Evolutionary conservation across 2,329 filamentous ascomycete species (phyloP).

Genomic region (Aspergillus pseudoterreus): DNA sequence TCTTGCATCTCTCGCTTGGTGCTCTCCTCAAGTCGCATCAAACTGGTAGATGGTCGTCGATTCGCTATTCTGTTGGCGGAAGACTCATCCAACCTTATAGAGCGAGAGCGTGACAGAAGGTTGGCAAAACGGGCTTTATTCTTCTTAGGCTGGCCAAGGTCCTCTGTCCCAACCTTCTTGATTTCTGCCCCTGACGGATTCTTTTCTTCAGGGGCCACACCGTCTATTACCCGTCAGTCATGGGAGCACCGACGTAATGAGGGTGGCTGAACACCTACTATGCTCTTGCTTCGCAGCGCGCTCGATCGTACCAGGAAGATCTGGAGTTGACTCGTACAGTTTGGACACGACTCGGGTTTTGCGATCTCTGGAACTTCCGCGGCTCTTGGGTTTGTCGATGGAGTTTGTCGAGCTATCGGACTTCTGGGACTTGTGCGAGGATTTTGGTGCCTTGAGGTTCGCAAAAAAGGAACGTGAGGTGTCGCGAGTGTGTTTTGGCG

Average conservation of each 20-base stretch:
- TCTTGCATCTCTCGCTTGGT: constrained; percentile 34
- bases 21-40: constrained; percentile 37
- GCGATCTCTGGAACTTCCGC: constrained; percentile 44
- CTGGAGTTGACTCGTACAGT: constrained; percentile 40
- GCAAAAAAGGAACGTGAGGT: constrained; percentile 46
- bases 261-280: constrained; percentile 16
- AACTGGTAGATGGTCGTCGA: constrained; percentile 38
- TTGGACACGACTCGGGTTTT: constrained; percentile 32
- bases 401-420: constrained; percentile 39
- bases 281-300: constrained; percentile 25
- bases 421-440: constrained; percentile 39
- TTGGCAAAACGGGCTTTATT: constrained; percentile 44
- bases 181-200: constrained; percentile 17
- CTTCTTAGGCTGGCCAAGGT: constrained; percentile 33
- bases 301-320: constrained; percentile 33
- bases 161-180: constrained; percentile 28
- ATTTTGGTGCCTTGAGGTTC: constrained; percentile 45
- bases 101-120: constrained; percentile 43
- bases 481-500: constrained; percentile 41
- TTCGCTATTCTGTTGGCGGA: constrained; percentile 27
- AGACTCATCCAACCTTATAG: constrained; percentile 42
- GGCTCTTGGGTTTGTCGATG: constrained; percentile 37
- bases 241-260: neutral
- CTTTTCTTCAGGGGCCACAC: constrained; percentile 18
- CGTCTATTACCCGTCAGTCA: constrained; percentile 17